Evolutionary conservation across 768 basidiomycete species (phyloP).

Genomic region (Leccinum aurantiacum): DNA sequence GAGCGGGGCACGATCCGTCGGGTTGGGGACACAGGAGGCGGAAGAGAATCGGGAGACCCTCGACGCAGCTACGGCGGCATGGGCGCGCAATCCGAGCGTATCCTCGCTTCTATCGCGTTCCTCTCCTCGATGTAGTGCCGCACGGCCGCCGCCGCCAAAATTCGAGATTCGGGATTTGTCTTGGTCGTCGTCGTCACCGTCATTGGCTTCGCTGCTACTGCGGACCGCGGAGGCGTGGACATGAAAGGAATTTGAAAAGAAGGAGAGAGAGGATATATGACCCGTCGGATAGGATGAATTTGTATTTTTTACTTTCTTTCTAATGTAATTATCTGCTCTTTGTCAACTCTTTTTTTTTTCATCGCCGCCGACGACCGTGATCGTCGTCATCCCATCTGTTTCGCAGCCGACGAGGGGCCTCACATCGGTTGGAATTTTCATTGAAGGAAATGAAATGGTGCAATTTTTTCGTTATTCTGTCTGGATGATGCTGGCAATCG

Average conservation of each 20-base stretch:
- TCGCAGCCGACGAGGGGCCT: not conserved
- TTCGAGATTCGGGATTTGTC: constrained; percentile 10
- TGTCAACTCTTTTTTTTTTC: not conserved
- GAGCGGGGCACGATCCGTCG: not conserved
- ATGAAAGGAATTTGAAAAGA: not conserved
- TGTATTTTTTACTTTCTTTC: not conserved
- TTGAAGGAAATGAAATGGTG: not conserved
- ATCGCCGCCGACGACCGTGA: not conserved
- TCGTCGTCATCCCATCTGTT: not conserved
- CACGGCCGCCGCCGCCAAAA: not conserved
- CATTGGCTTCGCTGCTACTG: not conserved
- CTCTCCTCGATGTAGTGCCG: constrained; percentile 2
- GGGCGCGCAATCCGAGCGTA: constrained; percentile 18
- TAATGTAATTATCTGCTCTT: not conserved
- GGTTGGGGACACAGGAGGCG: not conserved
- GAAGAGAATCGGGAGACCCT: constrained; percentile 1
- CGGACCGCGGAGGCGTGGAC: not conserved
- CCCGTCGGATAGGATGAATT: not conserved
- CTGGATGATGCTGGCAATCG: not conserved
- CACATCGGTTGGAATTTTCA: too few species aligned
- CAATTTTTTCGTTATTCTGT: too few species aligned
- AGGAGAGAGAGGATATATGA: too few species aligned
- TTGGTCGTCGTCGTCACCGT: not conserved
- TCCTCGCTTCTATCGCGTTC: constrained; percentile 16
- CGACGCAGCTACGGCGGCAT: constrained; percentile 1